Percentiles rank a stretch among this genome's conserved stretches.
Evolutionary conservation across 139 green algal genomes (phyloP).

Genomic region (Eudorina sp.): DNA sequence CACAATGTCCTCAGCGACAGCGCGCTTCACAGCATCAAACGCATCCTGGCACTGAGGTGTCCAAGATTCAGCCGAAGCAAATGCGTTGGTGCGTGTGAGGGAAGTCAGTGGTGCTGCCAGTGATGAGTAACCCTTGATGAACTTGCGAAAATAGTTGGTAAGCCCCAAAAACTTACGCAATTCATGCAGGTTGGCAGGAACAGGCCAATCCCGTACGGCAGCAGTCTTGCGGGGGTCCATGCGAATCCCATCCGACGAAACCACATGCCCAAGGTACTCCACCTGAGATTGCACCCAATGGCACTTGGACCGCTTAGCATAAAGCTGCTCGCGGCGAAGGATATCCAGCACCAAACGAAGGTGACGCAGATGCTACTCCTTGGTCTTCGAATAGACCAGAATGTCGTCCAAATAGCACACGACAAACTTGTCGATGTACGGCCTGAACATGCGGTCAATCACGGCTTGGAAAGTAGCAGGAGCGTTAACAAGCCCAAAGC

Average conservation of each 20-base stretch:
- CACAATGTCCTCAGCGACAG: background rate
- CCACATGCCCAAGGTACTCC: background rate
- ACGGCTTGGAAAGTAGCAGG: constrained; percentile 46
- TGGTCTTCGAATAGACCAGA: constrained; percentile 54
- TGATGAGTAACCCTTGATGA: background rate
- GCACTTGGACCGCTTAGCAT: constrained; percentile 68
- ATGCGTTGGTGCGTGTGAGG: background rate
- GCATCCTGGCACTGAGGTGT: background rate
- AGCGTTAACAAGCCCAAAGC: constrained; percentile 38
- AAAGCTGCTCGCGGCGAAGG: constrained; percentile 60
- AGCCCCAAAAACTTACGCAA: constrained; percentile 11
- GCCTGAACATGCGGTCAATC: constrained; percentile 65
- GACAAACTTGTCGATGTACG: constrained; percentile 61
- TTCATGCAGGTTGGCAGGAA: background rate
- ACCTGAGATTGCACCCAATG: constrained; percentile 41
- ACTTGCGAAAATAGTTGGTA: constrained; percentile 30
- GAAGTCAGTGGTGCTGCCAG: background rate
- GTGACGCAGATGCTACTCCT: constrained; percentile 61
- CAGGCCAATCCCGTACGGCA: background rate
- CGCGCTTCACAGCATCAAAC: background rate
- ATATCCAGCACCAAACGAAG: constrained; percentile 52
- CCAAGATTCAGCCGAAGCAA: background rate
- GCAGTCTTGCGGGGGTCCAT: constrained; percentile 10
- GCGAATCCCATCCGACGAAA: background rate
- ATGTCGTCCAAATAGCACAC: constrained; percentile 74